phyloP scores from a whole-genome alignment of 345 rosid genomes.

The Noccaea bulbosa region DNA sequence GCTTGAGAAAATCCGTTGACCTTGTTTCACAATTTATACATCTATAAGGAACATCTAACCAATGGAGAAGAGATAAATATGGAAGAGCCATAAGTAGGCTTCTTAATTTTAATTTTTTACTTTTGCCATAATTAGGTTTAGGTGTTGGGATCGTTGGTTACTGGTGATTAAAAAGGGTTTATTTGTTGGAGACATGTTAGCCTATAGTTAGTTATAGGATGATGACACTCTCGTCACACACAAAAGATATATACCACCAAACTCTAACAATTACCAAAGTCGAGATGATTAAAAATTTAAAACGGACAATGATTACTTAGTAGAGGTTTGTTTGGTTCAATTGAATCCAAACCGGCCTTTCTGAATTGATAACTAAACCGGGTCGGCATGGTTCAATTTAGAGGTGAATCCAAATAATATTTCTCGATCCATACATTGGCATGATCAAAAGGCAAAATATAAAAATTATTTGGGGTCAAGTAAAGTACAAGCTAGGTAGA shows the following conservation, averaged over 20 bases:
- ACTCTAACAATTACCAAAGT: constrained; percentile 26
- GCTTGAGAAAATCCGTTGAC: constrained; percentile 14
- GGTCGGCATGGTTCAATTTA: background rate
- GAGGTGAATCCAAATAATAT: constrained; percentile 2
- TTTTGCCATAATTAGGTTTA: constrained; percentile 37
- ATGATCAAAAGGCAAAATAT: constrained; percentile 26
- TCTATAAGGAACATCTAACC: constrained; percentile 27
- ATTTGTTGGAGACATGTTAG: constrained; percentile 30
- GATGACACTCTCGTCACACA: background rate
- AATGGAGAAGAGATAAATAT: constrained; percentile 39
- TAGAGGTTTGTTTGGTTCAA: constrained; percentile 1
- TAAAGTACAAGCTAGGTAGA: constrained; percentile 11
- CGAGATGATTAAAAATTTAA: constrained; percentile 15
- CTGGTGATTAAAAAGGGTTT: constrained; percentile 17
- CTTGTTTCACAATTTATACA: constrained; percentile 37
- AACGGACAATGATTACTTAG: background rate
- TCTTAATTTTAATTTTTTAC: background rate
- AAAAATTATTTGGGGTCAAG: constrained; percentile 19
- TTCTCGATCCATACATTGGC: constrained; percentile 27
- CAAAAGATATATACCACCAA: background rate
- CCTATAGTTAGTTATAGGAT: constrained; percentile 17
- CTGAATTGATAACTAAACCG: constrained; percentile 8
- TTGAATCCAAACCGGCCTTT: background rate
- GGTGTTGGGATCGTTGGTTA: constrained; percentile 31
- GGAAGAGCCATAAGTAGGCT: constrained; percentile 7